Evolutionary conservation across 306 rosid species (phyloP), one percentile per base, ranked within the genome.

Genomic region (Ceratonia siliqua): DNA sequence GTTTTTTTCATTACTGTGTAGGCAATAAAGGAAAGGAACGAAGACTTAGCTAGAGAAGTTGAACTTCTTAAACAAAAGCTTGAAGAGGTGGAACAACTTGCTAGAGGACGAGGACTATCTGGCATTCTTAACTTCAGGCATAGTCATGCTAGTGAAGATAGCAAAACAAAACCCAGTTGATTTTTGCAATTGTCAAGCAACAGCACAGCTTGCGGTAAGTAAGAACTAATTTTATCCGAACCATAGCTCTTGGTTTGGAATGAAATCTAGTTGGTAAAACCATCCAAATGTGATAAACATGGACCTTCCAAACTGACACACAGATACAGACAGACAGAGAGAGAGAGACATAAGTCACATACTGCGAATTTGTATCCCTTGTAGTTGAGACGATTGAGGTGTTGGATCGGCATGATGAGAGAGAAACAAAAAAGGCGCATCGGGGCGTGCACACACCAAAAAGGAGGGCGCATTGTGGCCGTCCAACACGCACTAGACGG

Each of bases 81-180:
- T 71, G 79, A 79, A 70, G 79, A 83, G 36, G 32, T 79, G 41
- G 73, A 22, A 62, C 79, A 79, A 71, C 25, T 75, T 52, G 70
- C 70, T 13, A 64, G 70, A 41, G 70, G 53, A 14, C 33, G 53
- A 39, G 36, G 70, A 64, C 52, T 22, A 41, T 10, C 53, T 25
- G 68, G 70, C 70, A 41, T 64, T 46, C 53, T 64, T 64, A 71
- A 76, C 70, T 65, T 71, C 57, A 75, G 70, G 57, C 24, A 65
- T 25, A 7, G 15, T 42, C 57, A 76, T 50, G 59, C 61, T 8
- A 65, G 15, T 30, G 78, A 54, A 58, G 80, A 72, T 33, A 28
- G n/a, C 53, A 72, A 80, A 54, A 48, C 72, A 21, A 76, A 58
- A 61, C 66, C 80, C 55, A 68, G 32, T 62, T 83, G 64, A 76